Evolutionary conservation across 2,329 filamentous ascomycete genomes (phyloP), one percentile per base, ranked within the genome.

Genomic region (Bimuria novae-zelandiae): DNA sequence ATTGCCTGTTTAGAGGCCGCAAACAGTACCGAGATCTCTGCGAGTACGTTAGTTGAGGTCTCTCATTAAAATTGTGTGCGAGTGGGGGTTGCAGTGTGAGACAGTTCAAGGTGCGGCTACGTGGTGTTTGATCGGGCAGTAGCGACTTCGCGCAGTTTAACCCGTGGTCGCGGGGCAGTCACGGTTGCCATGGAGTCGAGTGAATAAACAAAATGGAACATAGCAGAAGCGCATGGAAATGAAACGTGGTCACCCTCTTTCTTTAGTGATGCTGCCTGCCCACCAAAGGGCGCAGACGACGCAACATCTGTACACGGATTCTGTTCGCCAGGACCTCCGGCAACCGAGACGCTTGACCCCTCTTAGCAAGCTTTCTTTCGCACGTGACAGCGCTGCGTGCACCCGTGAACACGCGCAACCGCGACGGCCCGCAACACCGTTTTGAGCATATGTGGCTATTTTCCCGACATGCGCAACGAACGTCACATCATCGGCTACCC

Each of bases 201-300:
- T 42, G 30, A 43, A 29, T 46, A 52, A 53, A 49, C 56, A 60
- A 53, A 54, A 62, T 52, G 49, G 69, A 71, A 68, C 58, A 65
- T 61, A 55, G 61, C 59, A 49, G 68, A 72, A 71, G 46, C 51
- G 29, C 42, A 55, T 60, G 48, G 67, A 71, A 69, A 39, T 51
- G 63, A 64, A 61, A 69, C 65, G 68, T 71, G 67, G 25, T 44
- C 10, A 10, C n/a, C 40, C 22, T 19, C 30, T 25, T 30, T 16
- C 16, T 7, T 23, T 29, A 16, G 23, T 29, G 17, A 44, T 44
- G 41, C 41, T 55, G 59, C 54, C 51, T 56, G 64, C 49, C 54
- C 54, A 32, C 51, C 41, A 51, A 49, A 63, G 47, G 59, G 56
- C 54, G 54, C 43, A 57, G 65, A 69, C 65, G 65, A 64, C 67